These are phyloP conservation scores for Irpex sp. DNA, from an alignment of 1,284 basidiomycete genomes.

Conservation along the genomic window DNA sequence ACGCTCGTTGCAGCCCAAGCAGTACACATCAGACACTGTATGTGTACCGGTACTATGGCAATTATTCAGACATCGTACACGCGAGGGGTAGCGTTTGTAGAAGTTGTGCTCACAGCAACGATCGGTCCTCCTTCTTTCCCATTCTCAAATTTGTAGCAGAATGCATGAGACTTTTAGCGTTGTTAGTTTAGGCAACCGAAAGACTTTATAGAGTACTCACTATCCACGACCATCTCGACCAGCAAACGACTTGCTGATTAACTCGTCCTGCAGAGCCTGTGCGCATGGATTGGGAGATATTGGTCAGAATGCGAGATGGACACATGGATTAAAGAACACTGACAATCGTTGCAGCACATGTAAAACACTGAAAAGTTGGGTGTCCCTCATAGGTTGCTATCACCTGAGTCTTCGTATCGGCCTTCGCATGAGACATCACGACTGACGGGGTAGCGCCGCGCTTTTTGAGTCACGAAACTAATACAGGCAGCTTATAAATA, in stretches of 20 bases:
- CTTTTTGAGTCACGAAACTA: no score
- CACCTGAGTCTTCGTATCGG: constrained; percentile 49
- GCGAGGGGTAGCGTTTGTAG: not conserved
- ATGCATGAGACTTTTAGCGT: constrained; percentile 62
- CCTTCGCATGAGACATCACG: constrained; percentile 13
- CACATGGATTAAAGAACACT: constrained; percentile 23
- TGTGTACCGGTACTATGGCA: constrained; percentile 76
- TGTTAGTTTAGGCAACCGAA: not conserved
- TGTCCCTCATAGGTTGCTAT: constrained; percentile 52
- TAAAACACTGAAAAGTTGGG: constrained; percentile 60
- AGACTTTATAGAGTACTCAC: constrained; percentile 37
- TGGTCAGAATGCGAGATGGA: no score
- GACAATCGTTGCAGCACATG: constrained; percentile 65
- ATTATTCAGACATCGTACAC: not conserved
- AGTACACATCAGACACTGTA: constrained; percentile 78
- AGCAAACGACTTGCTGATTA: constrained; percentile 84
- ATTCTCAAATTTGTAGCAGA: constrained; percentile 73
- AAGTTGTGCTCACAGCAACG: constrained; percentile 54
- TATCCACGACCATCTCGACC: constrained; percentile 82
- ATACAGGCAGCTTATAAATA: no score
- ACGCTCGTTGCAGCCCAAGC: constrained; percentile 73
- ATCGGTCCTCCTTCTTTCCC: constrained; percentile 73
- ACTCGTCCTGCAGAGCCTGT: constrained; percentile 79
- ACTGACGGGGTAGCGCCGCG: no score
- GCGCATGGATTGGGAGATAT: not conserved